phyloP scores from a whole-genome alignment of 495 filamentous ascomycete genomes.

The Aspergillus funiculosus region DNA sequence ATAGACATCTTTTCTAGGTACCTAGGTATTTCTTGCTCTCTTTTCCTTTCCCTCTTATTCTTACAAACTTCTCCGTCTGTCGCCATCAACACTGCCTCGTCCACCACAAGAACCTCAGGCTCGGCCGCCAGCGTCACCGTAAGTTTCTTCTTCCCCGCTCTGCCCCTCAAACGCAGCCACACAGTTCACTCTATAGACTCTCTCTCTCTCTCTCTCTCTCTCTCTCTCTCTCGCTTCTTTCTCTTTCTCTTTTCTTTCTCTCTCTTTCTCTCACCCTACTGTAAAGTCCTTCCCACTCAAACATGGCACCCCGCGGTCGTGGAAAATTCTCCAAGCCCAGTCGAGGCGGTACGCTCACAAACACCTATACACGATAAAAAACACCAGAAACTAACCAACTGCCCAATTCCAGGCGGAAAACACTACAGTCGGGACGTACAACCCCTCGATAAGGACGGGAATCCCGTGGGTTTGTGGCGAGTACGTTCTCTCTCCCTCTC shows the following conservation, averaged over 20 bases:
- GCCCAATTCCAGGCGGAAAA: constrained; percentile 64
- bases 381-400: neutral
- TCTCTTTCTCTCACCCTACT: neutral
- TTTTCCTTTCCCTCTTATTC: constrained; percentile 4
- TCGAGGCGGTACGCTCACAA: constrained; percentile 65
- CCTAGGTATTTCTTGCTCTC: no score
- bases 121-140: no score
- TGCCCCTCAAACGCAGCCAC: no score
- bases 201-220: no score
- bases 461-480: constrained; percentile 69
- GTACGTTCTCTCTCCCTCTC: constrained; percentile 35
- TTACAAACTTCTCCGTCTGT: no score
- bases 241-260: neutral
- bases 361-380: constrained; percentile 1
- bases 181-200: no score
- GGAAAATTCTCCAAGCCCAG: constrained; percentile 93
- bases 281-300: constrained; percentile 6
- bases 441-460: constrained; percentile 80
- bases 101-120: no score
- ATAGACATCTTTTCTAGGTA: neutral
- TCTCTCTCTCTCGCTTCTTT: no score
- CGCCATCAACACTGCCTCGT: neutral
- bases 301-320: constrained; percentile 56
- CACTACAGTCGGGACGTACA: constrained; percentile 86
- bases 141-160: no score